These are phyloP conservation scores for Huntiella bhutanensis DNA, from an alignment of 2,329 filamentous ascomycete species.

Conservation along the genomic window DNA sequence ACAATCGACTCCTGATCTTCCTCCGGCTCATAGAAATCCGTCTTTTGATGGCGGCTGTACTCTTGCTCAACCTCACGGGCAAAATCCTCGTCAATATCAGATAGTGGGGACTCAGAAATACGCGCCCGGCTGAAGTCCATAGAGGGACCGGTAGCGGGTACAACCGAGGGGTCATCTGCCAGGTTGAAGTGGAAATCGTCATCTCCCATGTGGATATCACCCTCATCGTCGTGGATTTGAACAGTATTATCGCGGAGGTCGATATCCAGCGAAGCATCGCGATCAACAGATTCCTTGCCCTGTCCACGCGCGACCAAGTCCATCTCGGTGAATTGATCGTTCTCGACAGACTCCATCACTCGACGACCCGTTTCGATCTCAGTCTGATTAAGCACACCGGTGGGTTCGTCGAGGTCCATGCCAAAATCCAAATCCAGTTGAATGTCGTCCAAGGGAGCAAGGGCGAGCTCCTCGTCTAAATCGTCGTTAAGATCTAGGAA, in stretches of 20 bases:
- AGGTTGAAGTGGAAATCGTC: constrained; percentile 47
- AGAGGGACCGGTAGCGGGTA: constrained; percentile 24
- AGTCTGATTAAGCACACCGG: constrained; percentile 33
- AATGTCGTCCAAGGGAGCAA: constrained; percentile 44
- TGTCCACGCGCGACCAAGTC: constrained; percentile 33
- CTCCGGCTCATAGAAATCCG: constrained; percentile 42
- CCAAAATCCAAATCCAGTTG: constrained; percentile 59
- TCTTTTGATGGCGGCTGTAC: constrained; percentile 29
- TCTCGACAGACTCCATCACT: constrained; percentile 48
- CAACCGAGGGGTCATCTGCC: constrained; percentile 35
- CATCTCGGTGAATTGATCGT: constrained; percentile 49
- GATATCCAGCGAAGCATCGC: constrained; percentile 35
- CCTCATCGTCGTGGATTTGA: constrained; percentile 43
- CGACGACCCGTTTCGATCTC: constrained; percentile 75
- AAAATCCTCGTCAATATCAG: constrained; percentile 46
- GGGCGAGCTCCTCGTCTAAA: constrained; percentile 36
- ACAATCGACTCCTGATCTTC: constrained; percentile 38
- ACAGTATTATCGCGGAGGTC: constrained; percentile 35
- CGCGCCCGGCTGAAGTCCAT: constrained; percentile 34
- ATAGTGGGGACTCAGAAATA: constrained; percentile 52
- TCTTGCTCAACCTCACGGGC: constrained; percentile 41
- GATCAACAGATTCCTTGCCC: constrained; percentile 33
- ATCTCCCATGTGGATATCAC: constrained; percentile 40
- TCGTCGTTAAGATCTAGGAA: constrained; percentile 51
- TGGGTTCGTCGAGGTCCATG: constrained; percentile 51